phyloP scores from a whole-genome alignment of 345 rosid species.

The Noccaea caerulescens region DNA sequence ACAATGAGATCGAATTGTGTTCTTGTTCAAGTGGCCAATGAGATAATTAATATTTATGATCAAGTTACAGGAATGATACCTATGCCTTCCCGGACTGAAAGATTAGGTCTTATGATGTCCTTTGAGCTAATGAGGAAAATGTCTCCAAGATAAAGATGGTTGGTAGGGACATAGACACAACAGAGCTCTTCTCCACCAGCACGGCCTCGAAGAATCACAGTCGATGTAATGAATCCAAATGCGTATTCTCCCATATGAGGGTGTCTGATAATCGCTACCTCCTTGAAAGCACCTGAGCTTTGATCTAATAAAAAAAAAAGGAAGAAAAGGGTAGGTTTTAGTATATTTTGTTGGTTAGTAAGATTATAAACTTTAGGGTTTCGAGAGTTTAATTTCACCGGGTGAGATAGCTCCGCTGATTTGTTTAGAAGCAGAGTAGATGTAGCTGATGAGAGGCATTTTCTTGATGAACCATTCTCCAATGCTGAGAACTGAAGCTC shows the following conservation, averaged over 20 bases:
- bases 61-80: slow-evolving; percentile 45
- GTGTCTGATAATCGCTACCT: slow-evolving; percentile 76
- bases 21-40: neutral
- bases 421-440: slow-evolving; percentile 79
- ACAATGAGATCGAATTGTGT: neutral
- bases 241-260: slow-evolving; percentile 72
- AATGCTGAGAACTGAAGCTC: slow-evolving; percentile 69
- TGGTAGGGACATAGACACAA: slow-evolving; percentile 69
- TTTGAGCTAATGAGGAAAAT: slow-evolving; percentile 62
- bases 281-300: slow-evolving; percentile 72
- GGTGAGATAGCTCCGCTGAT: slow-evolving; percentile 81
- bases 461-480: slow-evolving; percentile 85
- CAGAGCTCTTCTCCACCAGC: slow-evolving; percentile 68
- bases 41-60: neutral
- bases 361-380: too few relatives aligned
- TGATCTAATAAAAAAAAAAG: slow-evolving; percentile 60
- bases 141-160: slow-evolving; percentile 75
- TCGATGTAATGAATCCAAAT: slow-evolving; percentile 69
- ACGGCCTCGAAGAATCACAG: slow-evolving; percentile 60
- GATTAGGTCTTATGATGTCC: slow-evolving; percentile 67
- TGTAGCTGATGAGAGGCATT: slow-evolving; percentile 74
- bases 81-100: slow-evolving; percentile 68
- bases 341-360: too few relatives aligned
- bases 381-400: too few relatives aligned
- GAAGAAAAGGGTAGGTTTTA: too few relatives aligned